Base-by-base conservation (phyloP, 140 eudicot species). In the Oenanthe javanica region DNA sequence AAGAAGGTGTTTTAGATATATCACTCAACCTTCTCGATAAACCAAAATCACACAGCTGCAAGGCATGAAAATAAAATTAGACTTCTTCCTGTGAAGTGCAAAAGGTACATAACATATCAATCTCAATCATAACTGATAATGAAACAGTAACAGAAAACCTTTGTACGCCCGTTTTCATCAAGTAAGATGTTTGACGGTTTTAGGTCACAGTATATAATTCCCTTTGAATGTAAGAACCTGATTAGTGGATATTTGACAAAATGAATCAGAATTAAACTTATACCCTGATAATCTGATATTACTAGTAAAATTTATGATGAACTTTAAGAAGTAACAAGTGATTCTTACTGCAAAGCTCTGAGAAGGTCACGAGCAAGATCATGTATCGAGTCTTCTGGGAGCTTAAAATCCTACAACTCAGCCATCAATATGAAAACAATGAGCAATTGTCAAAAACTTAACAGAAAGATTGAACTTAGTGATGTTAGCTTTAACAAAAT, bases 1-100 rank as follows among this genome's bases (percentile, higher is more conserved):
- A 87, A 77, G 97, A 92, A 75, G 97, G 87, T 75, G 92, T 84
- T 78, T 85, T 88, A 16, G 95, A 89, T 90, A 95, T 90, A 82
- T 95, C 97, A 80, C 85, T 88, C 85, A 95, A 80, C 79, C 91
- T 92, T 89, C 97, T 92, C 61, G 99, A 87, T 83, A 95, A 82
- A 55, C 99, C 99, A 72, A 95, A 95, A 84, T 92, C 97, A 78
- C 99, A 95, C 21, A 95, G 91, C 99, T 94, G 93, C 81, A 77
- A 46, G 46, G 49, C 64, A 77, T 66, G 78, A 52, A 75, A 43
- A 76, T 63, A 11, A 69, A 82, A 79, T 51, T 16, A 86, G 72
- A 61, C 51, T 54, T 50, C 72, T 45, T 50, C 81, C 8, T 63
- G 49, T 14, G 16, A 11, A 63, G 59, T 40, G 61, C 52, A 42